Percentiles rank a stretch among this genome's conserved stretches.
Conservation (phyloP, 2,329 filamentous ascomycete genomes). For the Volutella citrinella region DNA sequence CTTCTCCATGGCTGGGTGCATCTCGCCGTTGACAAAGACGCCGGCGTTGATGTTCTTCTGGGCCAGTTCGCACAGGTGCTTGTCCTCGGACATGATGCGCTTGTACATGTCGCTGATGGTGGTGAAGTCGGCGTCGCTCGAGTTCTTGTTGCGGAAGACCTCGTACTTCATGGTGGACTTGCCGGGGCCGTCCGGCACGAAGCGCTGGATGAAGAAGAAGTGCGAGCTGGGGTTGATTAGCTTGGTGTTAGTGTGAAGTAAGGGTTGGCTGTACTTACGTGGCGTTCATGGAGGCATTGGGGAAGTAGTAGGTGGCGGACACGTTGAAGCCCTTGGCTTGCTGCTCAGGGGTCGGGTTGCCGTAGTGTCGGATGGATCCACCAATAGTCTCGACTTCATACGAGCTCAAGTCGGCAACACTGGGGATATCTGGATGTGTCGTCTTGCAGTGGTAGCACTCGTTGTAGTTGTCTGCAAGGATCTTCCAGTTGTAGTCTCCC, state of each 20-base stretch:
- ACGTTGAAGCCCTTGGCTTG: conserved; percentile 44
- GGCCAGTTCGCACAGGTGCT: conserved; percentile 55
- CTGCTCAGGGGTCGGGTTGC: conserved; percentile 45
- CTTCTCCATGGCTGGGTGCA: conserved; percentile 60
- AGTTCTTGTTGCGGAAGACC: conserved; percentile 59
- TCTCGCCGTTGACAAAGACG: conserved; percentile 60
- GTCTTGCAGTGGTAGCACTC: conserved; percentile 63
- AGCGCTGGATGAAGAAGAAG: conserved; percentile 63
- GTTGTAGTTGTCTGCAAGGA: conserved; percentile 62
- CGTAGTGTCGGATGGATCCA: conserved; percentile 49
- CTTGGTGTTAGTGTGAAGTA: too few species aligned
- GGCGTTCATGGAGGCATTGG: conserved; percentile 49
- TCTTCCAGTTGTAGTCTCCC: conserved; percentile 59
- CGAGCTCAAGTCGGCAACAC: conserved; percentile 53
- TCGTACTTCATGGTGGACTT: conserved; percentile 59
- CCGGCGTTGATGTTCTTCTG: conserved; percentile 61
- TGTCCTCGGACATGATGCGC: conserved; percentile 63
- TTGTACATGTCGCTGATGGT: conserved; percentile 59
- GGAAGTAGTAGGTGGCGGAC: conserved; percentile 47
- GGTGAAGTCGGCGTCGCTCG: conserved; percentile 56
- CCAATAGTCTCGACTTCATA: conserved; percentile 50
- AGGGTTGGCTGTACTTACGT: conserved; percentile 45
- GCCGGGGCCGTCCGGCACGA: conserved; percentile 51
- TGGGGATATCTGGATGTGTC: conserved; percentile 55
- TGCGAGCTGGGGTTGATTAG: conserved; percentile 40